Evolutionary conservation across 2,329 filamentous ascomycete species (phyloP), one percentile per base, ranked within the genome.

Genomic region (Aureobasidium sp.): DNA sequence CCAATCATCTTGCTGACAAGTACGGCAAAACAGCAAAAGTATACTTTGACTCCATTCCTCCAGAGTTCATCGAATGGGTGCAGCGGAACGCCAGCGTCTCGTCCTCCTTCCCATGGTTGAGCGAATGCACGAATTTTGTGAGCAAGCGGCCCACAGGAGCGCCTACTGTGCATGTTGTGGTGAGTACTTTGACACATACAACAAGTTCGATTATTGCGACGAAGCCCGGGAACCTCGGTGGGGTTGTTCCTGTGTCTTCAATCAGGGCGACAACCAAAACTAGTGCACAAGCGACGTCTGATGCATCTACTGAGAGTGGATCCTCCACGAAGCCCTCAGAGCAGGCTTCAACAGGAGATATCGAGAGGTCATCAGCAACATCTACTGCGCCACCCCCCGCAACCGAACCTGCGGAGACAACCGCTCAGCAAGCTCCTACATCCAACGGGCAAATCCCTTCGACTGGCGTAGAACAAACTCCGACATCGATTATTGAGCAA

Each of bases 161-260:
- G 27, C 55, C 55, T 25, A 59, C 55, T 29, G 55, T 59, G 8
- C 55, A 59, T 48, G 15, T 59, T 20, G 55, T 59, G 15, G 55
- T 48, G 5, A 45, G 41, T 7, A 59, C 55, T 2, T 22, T 59
- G 8, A 59, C 55, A 1, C 55, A 59, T 9, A 36, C 25, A 20
- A 59, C 55, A 12, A 48, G 22, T 8, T 47, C 44, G 20, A 42
- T 59, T 20, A 39, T 59, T 31, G 41, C 55, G 14, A 59, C 55
- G 1, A 22, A 12, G 1, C 41, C 41, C 5, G 55, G 14, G 0
- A 59, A 59, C 34, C 39, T 47, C 9, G 55, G 55, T n/a, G 31
- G 20, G 1, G 31, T 34, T 27, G 31, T 66, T 14, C 39, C 52
- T 25, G 15, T 29, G 8, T 8, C 36, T 11, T 37, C 52, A 9